These are phyloP conservation scores for Cladosporium sp. DNA, from an alignment of 2,329 filamentous ascomycete species.

Conservation along the genomic window DNA sequence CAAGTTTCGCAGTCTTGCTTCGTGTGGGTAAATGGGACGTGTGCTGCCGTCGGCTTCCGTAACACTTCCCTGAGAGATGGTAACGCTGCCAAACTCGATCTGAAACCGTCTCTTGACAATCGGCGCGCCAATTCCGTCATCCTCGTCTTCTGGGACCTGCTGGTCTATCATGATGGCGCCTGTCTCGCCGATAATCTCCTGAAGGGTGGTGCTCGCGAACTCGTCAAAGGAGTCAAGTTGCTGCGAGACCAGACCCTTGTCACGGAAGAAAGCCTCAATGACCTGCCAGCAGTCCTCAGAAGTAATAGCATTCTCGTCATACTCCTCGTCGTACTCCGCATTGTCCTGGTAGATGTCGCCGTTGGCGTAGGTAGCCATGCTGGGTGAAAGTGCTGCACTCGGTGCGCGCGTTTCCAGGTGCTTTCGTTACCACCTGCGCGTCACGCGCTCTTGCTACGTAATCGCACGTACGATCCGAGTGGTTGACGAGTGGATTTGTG, in stretches of 20 bases:
- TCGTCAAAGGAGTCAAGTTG: constrained; percentile 98
- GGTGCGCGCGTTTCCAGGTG: constrained; percentile 13
- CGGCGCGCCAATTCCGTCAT: constrained; percentile 63
- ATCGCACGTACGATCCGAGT: not conserved
- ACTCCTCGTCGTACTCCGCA: constrained; percentile 24
- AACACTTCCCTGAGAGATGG: constrained; percentile 85
- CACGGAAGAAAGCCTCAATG: constrained; percentile 94
- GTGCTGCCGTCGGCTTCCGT: constrained; percentile 91
- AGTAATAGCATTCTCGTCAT: constrained; percentile 61
- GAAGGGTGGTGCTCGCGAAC: constrained; percentile 90
- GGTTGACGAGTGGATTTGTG: not conserved
- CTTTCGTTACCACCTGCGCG: constrained; percentile 2
- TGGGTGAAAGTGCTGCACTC: constrained; percentile 9
- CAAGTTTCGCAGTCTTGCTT: constrained; percentile 90
- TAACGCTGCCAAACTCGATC: constrained; percentile 88
- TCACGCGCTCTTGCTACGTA: constrained; percentile 14
- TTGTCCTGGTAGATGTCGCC: constrained; percentile 13
- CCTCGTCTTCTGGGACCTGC: constrained; percentile 73
- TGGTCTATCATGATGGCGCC: constrained; percentile 91
- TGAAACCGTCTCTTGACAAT: constrained; percentile 90
- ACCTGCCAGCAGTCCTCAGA: constrained; percentile 98
- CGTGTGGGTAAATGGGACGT: constrained; percentile 83
- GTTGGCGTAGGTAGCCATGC: constrained; percentile 20
- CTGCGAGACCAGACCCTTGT: constrained; percentile 93
- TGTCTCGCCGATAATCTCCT: constrained; percentile 91